Evolutionary conservation across 768 basidiomycete genomes (phyloP).

Genomic region (Daedalea quercina): DNA sequence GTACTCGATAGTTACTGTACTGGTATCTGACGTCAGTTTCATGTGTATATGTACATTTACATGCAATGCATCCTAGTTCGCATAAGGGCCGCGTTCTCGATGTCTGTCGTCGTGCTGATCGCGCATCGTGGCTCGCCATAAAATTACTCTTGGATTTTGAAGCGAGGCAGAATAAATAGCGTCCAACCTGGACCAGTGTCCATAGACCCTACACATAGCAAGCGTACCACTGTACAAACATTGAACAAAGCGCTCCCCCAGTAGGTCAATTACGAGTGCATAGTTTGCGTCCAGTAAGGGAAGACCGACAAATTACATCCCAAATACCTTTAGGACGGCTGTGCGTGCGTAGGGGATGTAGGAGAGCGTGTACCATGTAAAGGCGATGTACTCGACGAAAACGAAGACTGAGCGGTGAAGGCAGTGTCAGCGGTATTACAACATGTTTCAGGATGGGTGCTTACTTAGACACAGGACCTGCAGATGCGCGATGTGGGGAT

Average conservation of each 20-base stretch:
- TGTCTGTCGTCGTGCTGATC: too few relatives aligned
- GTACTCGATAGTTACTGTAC: not conserved
- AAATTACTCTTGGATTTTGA: too few relatives aligned
- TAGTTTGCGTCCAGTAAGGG: not conserved
- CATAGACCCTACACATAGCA: not conserved
- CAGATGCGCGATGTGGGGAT: not conserved
- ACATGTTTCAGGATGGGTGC: slow-evolving; percentile 14
- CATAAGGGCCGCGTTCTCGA: too few relatives aligned
- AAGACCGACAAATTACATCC: slow-evolving; percentile 23
- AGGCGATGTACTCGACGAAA: slow-evolving; percentile 86
- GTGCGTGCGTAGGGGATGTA: slow-evolving; percentile 90
- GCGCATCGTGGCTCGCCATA: not conserved
- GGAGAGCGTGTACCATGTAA: slow-evolving; percentile 80
- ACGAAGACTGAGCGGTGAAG: slow-evolving; percentile 76
- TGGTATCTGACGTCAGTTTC: not conserved
- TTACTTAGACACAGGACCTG: slow-evolving; percentile 67
- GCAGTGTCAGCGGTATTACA: not conserved
- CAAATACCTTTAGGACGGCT: slow-evolving; percentile 61
- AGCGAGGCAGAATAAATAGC: too few relatives aligned
- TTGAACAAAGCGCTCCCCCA: not conserved
- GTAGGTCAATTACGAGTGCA: not conserved
- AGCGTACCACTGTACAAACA: not conserved
- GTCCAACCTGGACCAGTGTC: not conserved
- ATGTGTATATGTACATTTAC: too few relatives aligned
- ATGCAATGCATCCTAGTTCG: not conserved